Conservation (phyloP, 441 rosid species). For the Daphne laureola region DNA sequence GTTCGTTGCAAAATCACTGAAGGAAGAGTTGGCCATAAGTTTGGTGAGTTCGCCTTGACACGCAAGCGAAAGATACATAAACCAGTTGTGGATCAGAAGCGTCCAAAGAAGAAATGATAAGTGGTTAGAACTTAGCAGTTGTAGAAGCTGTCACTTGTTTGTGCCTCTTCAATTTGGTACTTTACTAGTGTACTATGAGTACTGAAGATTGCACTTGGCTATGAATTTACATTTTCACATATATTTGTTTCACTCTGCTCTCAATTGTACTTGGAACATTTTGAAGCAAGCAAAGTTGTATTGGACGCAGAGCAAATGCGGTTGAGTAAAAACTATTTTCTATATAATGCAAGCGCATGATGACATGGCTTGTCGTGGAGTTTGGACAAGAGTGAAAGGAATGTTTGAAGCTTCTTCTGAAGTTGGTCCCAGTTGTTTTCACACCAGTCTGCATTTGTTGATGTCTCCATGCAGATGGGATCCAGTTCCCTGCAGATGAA, state of each 20-base stretch:
- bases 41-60: constrained; percentile 37
- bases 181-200: too few relatives aligned
- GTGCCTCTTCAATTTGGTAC: too few relatives aligned
- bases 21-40: constrained; percentile 38
- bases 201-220: background rate
- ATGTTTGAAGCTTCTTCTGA: background rate
- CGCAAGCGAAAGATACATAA: constrained; percentile 17
- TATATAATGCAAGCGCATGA: too few relatives aligned
- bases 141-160: too few relatives aligned
- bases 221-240: too few relatives aligned
- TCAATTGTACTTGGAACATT: background rate
- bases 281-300: background rate
- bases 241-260: too few relatives aligned
- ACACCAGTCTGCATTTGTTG: background rate
- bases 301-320: background rate
- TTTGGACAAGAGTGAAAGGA: background rate
- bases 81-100: too few relatives aligned
- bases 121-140: too few relatives aligned
- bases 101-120: too few relatives aligned
- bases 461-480: background rate
- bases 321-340: background rate
- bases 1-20: constrained; percentile 39
- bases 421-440: background rate
- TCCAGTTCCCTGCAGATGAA: background rate
- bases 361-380: too few relatives aligned